A percentile compares a stretch with the other conserved stretches of the same genome.
Evolutionary conservation across 148 eudicot genomes (phyloP).

Genomic region (Vaccinium vitisidaea): DNA sequence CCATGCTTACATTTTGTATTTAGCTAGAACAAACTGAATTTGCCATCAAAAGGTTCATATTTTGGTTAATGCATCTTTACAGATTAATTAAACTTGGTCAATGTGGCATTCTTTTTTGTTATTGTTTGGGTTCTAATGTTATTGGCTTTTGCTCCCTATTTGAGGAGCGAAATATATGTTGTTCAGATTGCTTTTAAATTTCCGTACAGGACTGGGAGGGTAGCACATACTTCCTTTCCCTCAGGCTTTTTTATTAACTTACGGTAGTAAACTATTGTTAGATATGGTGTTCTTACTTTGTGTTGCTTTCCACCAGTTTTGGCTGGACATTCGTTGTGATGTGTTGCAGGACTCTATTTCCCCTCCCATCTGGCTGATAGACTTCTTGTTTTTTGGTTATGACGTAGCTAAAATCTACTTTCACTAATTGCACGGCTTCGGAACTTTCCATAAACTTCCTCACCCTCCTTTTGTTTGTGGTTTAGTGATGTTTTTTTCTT

Average conservation of each 20-base stretch:
- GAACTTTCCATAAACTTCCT: not conserved
- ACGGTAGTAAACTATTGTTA: not conserved
- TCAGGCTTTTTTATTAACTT: not conserved
- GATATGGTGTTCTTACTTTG: no score
- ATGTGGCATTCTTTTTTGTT: not conserved
- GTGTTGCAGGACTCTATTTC: not conserved
- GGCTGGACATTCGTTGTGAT: not conserved
- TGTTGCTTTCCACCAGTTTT: no score
- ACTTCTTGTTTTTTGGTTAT: not conserved
- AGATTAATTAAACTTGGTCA: not conserved
- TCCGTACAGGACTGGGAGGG: not conserved
- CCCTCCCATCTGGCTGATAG: not conserved
- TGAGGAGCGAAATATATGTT: not conserved
- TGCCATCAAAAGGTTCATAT: not conserved
- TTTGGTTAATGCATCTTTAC: not conserved
- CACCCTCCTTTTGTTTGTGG: not conserved
- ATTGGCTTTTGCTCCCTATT: not conserved
- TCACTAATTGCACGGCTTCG: no score
- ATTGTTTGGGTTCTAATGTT: not conserved
- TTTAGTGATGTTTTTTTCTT: conserved; percentile 18
- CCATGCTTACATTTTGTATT: not conserved
- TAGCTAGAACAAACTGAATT: not conserved
- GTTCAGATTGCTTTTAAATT: not conserved
- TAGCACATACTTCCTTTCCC: not conserved
- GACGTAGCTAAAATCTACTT: not conserved